Evolutionary conservation across 371 early-diverging fungal species (phyloP).

Genomic region (Mucor circinelloides): DNA sequence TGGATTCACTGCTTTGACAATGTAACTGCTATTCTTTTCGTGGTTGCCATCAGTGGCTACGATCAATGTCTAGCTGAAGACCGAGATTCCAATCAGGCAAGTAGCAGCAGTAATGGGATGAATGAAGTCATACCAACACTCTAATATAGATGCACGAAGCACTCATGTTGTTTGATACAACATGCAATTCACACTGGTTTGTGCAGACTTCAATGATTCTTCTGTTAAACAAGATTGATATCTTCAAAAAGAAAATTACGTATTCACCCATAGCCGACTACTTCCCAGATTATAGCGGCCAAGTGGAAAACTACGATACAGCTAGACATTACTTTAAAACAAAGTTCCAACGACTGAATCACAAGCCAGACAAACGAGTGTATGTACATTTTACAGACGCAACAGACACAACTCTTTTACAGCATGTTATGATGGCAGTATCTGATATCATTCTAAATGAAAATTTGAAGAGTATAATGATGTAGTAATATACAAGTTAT

Average conservation of each 20-base stretch:
- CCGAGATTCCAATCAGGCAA: slow-evolving; percentile 71
- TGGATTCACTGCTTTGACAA: slow-evolving; percentile 94
- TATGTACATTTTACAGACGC: slow-evolving; percentile 67
- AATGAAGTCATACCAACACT: slow-evolving; percentile 7
- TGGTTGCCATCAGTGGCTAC: slow-evolving; percentile 92
- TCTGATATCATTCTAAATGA: slow-evolving; percentile 61
- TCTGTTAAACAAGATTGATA: slow-evolving; percentile 95
- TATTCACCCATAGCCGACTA: slow-evolving; percentile 75
- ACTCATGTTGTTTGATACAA: slow-evolving; percentile 91
- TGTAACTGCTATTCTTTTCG: slow-evolving; percentile 91
- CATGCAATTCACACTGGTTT: slow-evolving; percentile 96
- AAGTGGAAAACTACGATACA: slow-evolving; percentile 27
- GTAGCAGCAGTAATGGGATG: slow-evolving; percentile 23
- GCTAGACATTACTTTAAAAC: slow-evolving; percentile 39
- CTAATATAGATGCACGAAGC: slow-evolving; percentile 91
- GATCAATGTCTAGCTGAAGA: slow-evolving; percentile 95
- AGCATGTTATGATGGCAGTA: slow-evolving; percentile 63
- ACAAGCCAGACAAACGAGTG: slow-evolving; percentile 52
- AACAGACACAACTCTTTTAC: slow-evolving; percentile 58
- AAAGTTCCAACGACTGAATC: slow-evolving; percentile 43
- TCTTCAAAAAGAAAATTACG: slow-evolving; percentile 86
- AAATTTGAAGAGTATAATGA: slow-evolving; percentile 46
- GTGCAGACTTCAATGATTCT: slow-evolving; percentile 90
- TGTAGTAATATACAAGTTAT: slow-evolving; percentile 1
- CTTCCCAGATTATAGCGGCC: slow-evolving; percentile 88